Conservation (phyloP, 495 filamentous ascomycete species). For the Podospora anserina region DNA sequence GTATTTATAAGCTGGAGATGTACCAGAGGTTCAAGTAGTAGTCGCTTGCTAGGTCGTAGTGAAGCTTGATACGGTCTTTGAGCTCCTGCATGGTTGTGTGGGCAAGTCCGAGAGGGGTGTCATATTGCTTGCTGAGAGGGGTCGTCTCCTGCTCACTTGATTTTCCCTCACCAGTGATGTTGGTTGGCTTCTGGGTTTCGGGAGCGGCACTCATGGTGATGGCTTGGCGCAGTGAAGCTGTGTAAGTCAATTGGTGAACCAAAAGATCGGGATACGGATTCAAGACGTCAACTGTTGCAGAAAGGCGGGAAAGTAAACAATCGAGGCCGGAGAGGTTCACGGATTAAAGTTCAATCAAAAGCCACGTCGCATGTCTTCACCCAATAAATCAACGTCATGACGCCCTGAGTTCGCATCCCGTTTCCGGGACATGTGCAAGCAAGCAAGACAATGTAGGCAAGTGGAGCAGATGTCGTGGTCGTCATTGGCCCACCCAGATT, state of each 20-base stretch:
- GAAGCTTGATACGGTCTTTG: slow-evolving; percentile 56
- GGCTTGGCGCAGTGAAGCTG: neutral
- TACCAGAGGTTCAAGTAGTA: slow-evolving; percentile 54
- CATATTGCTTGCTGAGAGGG: slow-evolving; percentile 44
- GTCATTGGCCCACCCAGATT: neutral
- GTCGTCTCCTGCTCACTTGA: slow-evolving; percentile 24
- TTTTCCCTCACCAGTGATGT: slow-evolving; percentile 15
- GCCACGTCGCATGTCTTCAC: neutral
- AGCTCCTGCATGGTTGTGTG: slow-evolving; percentile 52
- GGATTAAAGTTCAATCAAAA: neutral
- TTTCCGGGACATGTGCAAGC: neutral
- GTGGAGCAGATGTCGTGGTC: neutral
- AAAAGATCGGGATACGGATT: neutral
- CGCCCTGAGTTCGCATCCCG: neutral
- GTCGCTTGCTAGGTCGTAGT: slow-evolving; percentile 58
- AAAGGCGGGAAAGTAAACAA: neutral
- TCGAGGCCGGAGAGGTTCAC: neutral
- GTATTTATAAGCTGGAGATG: neutral
- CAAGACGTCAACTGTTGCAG: neutral
- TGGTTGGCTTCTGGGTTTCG: neutral
- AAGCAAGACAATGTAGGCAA: neutral
- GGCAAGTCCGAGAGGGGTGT: slow-evolving; percentile 48
- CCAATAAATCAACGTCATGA: neutral
- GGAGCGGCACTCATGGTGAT: slow-evolving; percentile 5
- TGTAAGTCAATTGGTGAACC: neutral